Evolutionary conservation across 257 asterid species (phyloP).

Genomic region (Coffea eugenioides): DNA sequence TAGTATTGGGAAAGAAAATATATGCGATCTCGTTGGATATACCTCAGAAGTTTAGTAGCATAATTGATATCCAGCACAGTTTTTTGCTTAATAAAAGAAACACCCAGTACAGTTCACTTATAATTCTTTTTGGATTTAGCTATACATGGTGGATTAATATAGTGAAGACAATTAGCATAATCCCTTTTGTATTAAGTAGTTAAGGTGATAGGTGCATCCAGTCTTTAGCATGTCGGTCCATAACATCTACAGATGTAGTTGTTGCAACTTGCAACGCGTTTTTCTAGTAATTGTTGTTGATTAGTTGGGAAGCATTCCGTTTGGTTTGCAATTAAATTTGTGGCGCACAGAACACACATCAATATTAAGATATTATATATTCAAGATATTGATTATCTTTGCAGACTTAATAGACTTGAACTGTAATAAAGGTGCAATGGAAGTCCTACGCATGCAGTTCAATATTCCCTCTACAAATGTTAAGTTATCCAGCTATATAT

Average conservation of each 20-base stretch:
- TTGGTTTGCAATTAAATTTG: background rate
- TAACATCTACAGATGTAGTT: background rate
- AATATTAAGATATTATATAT: background rate
- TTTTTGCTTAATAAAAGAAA: too few relatives aligned
- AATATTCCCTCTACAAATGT: too few relatives aligned
- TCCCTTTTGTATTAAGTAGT: background rate
- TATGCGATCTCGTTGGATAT: too few relatives aligned
- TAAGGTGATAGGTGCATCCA: too few relatives aligned
- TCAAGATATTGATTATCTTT: background rate
- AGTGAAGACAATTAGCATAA: too few relatives aligned
- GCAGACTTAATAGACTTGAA: too few relatives aligned
- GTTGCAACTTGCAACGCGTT: background rate
- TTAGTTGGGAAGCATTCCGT: background rate
- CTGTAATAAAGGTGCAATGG: background rate
- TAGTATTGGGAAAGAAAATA: too few relatives aligned
- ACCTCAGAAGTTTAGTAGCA: too few relatives aligned
- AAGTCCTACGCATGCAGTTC: background rate
- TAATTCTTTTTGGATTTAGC: too few relatives aligned
- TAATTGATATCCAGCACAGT: too few relatives aligned
- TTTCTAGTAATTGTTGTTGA: background rate
- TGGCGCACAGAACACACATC: background rate
- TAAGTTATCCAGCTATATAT: background rate
- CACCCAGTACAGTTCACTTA: too few relatives aligned
- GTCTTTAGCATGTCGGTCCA: background rate
- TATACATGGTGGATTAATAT: too few relatives aligned